Percentiles rank a stretch among this genome's conserved stretches.
These are phyloP conservation scores for Nannizzia gypsea DNA, from an alignment of 2,329 filamentous ascomycete species.

Conservation along the genomic window DNA sequence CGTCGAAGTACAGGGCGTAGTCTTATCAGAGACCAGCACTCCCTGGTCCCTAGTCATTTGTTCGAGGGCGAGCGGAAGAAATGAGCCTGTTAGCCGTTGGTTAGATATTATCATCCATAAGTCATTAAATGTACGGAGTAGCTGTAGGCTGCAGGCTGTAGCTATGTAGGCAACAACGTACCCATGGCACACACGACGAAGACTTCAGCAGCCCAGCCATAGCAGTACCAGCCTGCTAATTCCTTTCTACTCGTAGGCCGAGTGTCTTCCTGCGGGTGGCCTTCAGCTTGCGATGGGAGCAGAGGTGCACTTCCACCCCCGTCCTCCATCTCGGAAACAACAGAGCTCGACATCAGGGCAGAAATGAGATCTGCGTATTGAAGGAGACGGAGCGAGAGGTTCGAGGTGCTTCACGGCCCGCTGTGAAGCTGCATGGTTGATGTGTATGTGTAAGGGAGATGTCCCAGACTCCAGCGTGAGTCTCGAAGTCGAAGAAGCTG, in stretches of 20 bases:
- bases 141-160: too few species aligned
- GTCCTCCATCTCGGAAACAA: not conserved
- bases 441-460: not conserved
- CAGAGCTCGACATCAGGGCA: not conserved
- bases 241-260: conserved; percentile 80
- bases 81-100: conserved; percentile 53
- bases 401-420: not conserved
- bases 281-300: not conserved
- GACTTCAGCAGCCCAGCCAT: conserved; percentile 91
- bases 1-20: conserved; percentile 59
- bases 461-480: not conserved
- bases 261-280: conserved; percentile 52
- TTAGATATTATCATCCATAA: too few species aligned
- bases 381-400: not conserved
- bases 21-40: conserved; percentile 66
- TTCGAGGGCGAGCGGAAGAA: conserved; percentile 91
- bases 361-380: not conserved
- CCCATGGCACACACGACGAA: conserved; percentile 86
- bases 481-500: not conserved
- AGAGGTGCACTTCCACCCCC: not conserved
- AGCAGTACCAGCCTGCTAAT: conserved; percentile 87
- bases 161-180: conserved; percentile 15
- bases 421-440: not conserved
- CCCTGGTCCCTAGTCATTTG: conserved; percentile 87
- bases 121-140: too few species aligned